Base-by-base conservation (phyloP, 2,329 filamentous ascomycete genomes). In the Aspergillus floridensis region DNA sequence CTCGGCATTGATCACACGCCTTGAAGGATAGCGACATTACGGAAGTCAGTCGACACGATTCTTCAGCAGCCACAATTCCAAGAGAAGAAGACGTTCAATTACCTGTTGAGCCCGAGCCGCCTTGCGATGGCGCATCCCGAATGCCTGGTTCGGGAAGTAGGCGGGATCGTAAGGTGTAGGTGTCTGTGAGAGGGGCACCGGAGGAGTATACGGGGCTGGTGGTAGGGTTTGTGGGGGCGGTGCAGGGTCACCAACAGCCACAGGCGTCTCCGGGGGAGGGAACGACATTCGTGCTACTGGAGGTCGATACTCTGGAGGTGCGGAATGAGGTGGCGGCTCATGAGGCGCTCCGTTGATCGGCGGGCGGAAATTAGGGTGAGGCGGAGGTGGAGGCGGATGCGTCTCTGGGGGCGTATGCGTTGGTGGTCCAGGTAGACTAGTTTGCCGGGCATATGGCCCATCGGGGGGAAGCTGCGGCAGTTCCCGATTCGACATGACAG, bases 1-100 rank as follows among this genome's bases (percentile, higher is more conserved):
- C 85, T 59, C 92, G 87, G 76, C 92, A 96, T 74, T 89, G 91
- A 70, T 96, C 92, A 76, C 95, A 99, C 41, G 95, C 95, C 88
- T 96, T 63, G 16, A 59, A 55, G 22, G 32, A n/a, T 7, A 54
- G 38, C 16, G 16, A 62, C 29, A 57, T 14, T 41, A 41, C 21
- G 24, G 29, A 46, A 41, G 59, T 63, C 48, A 62, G 63, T 41
- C 16, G 32, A 57, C 19, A 38, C 14, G 16, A 14, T 47, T 29
- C 41, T n/a, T 19, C 12, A 31, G 5, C 12, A 24, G 22, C 19
- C 21, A 31, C 19, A 5, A 14, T 58, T 2, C 19, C 5, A 4
- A 5, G 19, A 7, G 38, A 22, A 38, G 26, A 2, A 29, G 38
- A 46, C 19, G 16, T 11, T 16, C 8, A 44, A 29, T 47, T 68